Evolutionary conservation across 2,329 filamentous ascomycete genomes (phyloP), one percentile per base, ranked within the genome.

Genomic region (Colletotrichum siamense): DNA sequence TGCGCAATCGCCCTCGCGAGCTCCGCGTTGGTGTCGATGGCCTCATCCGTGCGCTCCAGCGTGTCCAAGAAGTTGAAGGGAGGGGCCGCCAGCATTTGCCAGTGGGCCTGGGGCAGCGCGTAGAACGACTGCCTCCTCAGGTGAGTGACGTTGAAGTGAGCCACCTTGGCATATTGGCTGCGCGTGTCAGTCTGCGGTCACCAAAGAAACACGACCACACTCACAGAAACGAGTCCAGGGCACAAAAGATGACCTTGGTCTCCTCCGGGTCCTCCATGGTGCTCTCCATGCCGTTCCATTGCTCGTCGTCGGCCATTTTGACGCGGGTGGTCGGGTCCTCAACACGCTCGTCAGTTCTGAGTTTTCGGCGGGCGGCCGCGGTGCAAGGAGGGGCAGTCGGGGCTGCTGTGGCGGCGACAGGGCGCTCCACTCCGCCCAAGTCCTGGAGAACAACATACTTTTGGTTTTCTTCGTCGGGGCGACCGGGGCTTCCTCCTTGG

Each of bases 41-140:
- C 95, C 72, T 94, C 92, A 82, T 99, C 98, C 15, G 98, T 91
- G 65, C 90, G 91, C 79, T 94, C 91, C 44, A 99, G 91, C 0
- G 93, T 95, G 44, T 96, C 92, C 8, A 98, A 90, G 69, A 97
- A 92, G 74, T 92, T 94, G 87, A 99, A 98, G 0, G 96, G 96
- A 1, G 95, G 93, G 6, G 90, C 90, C 0, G 95, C 93, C 1
- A 99, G 91, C 82, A 98, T 90, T 81, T 94, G 91, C 93, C 95
- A 97, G 83, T 99, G 96, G 2, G 90, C 88, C 75, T 94, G 92
- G 2, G 96, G 95, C 8, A 99, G 89, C 10, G 96, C 95, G 84
- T 99, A 99, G 85, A 99, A 98, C 16, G 95, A 94, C 84, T 97
- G 96, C 32, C 98, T 93, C 26, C 97, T 94, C 22, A 96, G 90